Base-by-base conservation (phyloP, 1,284 basidiomycete genomes). In the Ustilago trichophora region DNA sequence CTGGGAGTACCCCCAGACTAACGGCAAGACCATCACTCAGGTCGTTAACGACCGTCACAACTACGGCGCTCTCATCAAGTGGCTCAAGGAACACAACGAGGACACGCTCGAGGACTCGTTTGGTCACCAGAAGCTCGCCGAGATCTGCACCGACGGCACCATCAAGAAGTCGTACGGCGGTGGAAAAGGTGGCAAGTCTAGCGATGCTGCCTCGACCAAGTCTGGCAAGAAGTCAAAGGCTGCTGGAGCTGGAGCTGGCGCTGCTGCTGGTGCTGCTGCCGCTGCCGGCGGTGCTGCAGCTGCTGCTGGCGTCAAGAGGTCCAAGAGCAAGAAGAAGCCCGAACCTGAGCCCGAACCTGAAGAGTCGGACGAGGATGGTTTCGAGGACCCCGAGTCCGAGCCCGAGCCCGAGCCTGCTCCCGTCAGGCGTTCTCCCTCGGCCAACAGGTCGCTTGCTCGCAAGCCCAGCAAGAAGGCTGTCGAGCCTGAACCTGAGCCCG, bases 1-100 rank as follows among this genome's bases (percentile, higher is more conserved):
- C 33, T 81, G 79, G 79, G 62, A 74, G 32, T 81, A 81, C 48
- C 79, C 79, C 15, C 79, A 80, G 56, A 48, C 44, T 37, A 56
- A 67, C 53, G 78, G 79, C 45, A 50, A 64, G 41, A 46, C 50
- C 29, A 51, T 53, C 44, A 59, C 42, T 25, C 79, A 81, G 58
- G 49, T 52, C 21, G 51, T 78, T 49, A 72, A 72, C 46, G 72
- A 76, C 38, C 72, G 75, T 37, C 74, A 77, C 65, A 72, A 67
- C 64, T 77, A 77, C 36, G 73, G 75, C 27, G 52, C 75, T 6
- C 55, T 81, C 24, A 62, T 75, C 46, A 70, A 74, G 51, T 81
- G 79, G 79, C 73, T 81, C 38, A 34, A 71, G 43, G 75, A 80
- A 10, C 67, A 78, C 64, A 53, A 69, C 55, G 75, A 80, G 41